A percentile compares a stretch with the other conserved stretches of the same genome.
Conservation (phyloP, 116 monocot species). For the Posidonia oceanica region DNA sequence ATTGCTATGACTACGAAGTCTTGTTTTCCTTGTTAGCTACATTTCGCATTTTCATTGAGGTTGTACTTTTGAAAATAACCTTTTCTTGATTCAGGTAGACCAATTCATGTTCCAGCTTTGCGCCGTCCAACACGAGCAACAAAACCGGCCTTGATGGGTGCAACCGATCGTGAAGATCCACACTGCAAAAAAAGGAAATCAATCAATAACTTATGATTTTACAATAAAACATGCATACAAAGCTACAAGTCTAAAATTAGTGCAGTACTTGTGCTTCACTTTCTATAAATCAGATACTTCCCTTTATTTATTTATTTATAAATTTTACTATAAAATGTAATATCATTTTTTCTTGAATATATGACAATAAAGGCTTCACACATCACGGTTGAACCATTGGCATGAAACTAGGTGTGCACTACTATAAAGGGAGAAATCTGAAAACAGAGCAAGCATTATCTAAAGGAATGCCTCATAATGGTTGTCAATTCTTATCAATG, state of each 20-base stretch:
- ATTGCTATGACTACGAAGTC: too few relatives aligned
- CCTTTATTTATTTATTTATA: too few relatives aligned
- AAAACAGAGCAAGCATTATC: not conserved
- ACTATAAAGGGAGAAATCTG: not conserved
- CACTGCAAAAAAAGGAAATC: conserved; percentile 37
- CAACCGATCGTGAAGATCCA: conserved; percentile 81
- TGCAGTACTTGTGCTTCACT: too few relatives aligned
- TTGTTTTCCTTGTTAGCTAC: too few relatives aligned
- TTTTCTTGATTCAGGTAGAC: too few relatives aligned
- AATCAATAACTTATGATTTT: not conserved
- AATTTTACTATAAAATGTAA: too few relatives aligned
- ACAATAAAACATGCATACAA: not conserved
- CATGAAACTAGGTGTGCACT: not conserved
- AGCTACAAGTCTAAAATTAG: not conserved
- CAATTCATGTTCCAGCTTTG: conserved; percentile 49
- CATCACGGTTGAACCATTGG: too few relatives aligned
- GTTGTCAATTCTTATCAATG: not conserved
- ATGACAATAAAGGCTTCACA: too few relatives aligned
- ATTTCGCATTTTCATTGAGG: too few relatives aligned
- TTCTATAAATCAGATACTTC: too few relatives aligned
- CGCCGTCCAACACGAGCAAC: conserved; percentile 87
- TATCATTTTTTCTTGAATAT: too few relatives aligned
- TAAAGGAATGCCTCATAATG: not conserved
- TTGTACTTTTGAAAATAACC: too few relatives aligned
- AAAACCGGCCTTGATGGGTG: conserved; percentile 91